These are phyloP conservation scores for Dillenia suffruticosa DNA, from an alignment of 164 flowering plant species.

Conservation along the genomic window DNA sequence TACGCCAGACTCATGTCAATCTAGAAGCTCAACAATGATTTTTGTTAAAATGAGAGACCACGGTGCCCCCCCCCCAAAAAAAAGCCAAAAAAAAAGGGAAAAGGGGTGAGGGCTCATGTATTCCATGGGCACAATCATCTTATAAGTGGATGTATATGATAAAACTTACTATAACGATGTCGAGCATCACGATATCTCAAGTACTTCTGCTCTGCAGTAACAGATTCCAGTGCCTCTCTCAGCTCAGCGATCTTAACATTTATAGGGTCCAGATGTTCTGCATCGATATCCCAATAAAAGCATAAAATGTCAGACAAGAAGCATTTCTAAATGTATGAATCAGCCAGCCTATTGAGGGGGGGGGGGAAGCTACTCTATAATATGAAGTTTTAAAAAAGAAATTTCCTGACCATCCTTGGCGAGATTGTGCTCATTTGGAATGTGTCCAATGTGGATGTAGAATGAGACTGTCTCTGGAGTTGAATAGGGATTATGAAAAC, in stretches of 20 bases:
- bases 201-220: constrained; percentile 87
- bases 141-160: neutral
- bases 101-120: neutral
- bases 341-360: neutral
- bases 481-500: constrained; percentile 82
- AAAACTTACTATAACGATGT: constrained; percentile 85
- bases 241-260: constrained; percentile 93
- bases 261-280: constrained; percentile 93
- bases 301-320: neutral
- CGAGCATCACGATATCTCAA: constrained; percentile 92
- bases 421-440: constrained; percentile 86
- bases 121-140: neutral
- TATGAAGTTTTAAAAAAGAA: neutral
- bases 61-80: neutral
- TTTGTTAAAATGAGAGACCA: too few species aligned
- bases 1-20: too few species aligned
- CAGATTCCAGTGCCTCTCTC: constrained; percentile 89
- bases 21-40: too few species aligned
- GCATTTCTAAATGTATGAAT: too few species aligned
- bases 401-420: constrained; percentile 90
- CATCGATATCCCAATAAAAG: constrained; percentile 9
- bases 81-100: neutral
- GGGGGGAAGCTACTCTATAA: neutral
- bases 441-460: constrained; percentile 92
- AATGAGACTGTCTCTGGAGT: constrained; percentile 94